Percentiles rank a stretch among this genome's conserved stretches.
These are phyloP conservation scores for Sporothrix schenckii DNA, from an alignment of 2,329 filamentous ascomycete genomes.

Conservation along the genomic window DNA sequence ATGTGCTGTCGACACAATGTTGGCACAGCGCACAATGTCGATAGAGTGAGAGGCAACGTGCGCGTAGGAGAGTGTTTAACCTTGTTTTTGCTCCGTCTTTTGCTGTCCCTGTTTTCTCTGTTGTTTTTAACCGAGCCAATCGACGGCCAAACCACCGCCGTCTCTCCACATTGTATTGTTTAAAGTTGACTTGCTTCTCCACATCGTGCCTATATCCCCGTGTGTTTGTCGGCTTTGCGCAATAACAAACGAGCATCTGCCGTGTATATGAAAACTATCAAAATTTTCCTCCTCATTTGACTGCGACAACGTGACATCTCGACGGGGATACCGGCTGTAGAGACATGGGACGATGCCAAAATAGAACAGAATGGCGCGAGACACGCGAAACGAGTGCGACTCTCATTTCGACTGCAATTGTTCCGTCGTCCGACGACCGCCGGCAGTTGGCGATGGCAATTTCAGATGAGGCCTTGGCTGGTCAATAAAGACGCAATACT, in stretches of 20 bases:
- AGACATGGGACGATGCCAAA: neutral
- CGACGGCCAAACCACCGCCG: neutral
- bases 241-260: neutral
- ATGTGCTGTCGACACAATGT: no score
- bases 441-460: constrained; percentile 6
- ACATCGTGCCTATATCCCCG: constrained; percentile 11
- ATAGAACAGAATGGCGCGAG: neutral
- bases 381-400: neutral
- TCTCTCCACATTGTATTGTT: neutral
- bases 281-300: no score
- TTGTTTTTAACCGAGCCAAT: constrained; percentile 15
- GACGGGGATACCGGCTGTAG: neutral
- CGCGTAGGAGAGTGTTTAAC: neutral
- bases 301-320: neutral
- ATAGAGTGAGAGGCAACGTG: neutral
- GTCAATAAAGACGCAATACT: neutral
- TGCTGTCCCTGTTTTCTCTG: neutral
- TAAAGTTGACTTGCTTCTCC: neutral
- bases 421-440: neutral
- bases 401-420: neutral
- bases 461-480: neutral
- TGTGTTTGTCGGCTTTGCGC: neutral
- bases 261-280: neutral
- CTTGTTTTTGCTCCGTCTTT: neutral
- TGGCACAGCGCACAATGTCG: neutral